phyloP scores from a whole-genome alignment of 1,284 basidiomycete genomes.

The Neotropicomus parvogracilis region DNA sequence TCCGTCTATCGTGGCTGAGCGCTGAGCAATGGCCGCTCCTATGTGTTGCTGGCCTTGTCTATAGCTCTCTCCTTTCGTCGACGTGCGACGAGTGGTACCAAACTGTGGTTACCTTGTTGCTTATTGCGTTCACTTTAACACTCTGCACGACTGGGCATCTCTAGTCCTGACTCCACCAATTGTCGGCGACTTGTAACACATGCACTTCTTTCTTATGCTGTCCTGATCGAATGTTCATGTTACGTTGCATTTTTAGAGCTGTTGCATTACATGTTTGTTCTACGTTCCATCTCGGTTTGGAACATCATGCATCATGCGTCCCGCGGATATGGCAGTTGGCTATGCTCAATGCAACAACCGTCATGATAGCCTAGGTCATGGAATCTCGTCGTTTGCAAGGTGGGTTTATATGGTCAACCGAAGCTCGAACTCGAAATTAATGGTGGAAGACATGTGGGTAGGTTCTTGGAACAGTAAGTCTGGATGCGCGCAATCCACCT shows the following conservation, averaged over 20 bases:
- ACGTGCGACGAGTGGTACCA: constrained; percentile 1
- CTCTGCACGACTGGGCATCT: too few relatives aligned
- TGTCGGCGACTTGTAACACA: too few relatives aligned
- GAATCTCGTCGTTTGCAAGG: constrained; percentile 1
- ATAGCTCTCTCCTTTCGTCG: neutral
- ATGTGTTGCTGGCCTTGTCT: constrained; percentile 2
- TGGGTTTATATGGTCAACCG: constrained; percentile 2
- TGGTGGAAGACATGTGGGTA: neutral
- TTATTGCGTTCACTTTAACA: constrained; percentile 20
- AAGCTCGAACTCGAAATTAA: constrained; percentile 11
- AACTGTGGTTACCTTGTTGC: constrained; percentile 2
- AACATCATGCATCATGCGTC: constrained; percentile 1
- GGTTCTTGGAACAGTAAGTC: constrained; percentile 36
- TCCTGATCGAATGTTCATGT: constrained; percentile 6
- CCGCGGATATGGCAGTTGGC: constrained; percentile 22
- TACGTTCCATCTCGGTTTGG: constrained; percentile 1
- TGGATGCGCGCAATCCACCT: constrained; percentile 38
- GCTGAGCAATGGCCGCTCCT: neutral
- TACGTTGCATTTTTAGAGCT: constrained; percentile 4
- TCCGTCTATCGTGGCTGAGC: neutral
- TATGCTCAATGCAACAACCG: constrained; percentile 14
- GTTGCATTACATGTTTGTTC: constrained; percentile 7
- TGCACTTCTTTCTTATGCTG: constrained; percentile 10
- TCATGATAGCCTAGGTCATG: neutral
- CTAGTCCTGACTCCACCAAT: too few relatives aligned